Percentiles rank a stretch among this genome's conserved stretches.
Evolutionary conservation across 768 basidiomycete species (phyloP).

Genomic region (Suillus plorans): DNA sequence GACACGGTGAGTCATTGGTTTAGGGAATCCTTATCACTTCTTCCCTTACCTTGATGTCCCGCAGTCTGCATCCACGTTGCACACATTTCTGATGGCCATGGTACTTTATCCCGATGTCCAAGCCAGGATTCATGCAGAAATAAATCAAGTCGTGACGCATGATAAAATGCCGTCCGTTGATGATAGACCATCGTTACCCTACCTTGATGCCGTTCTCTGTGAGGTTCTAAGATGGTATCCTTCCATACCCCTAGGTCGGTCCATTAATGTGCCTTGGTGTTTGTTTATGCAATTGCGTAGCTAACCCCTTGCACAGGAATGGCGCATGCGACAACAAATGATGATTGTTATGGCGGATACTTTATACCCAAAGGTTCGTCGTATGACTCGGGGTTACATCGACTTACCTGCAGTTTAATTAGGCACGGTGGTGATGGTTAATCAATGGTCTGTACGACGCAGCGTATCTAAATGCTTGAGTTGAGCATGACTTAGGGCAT

Average conservation of each 20-base stretch:
- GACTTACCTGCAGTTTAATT: neutral
- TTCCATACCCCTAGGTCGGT: conserved; percentile 10
- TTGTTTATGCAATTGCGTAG: neutral
- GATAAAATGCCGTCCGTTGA: conserved; percentile 18
- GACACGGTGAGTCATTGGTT: neutral
- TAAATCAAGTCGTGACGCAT: conserved; percentile 24
- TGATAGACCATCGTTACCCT: conserved; percentile 10
- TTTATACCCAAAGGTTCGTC: conserved; percentile 47
- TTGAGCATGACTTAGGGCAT: neutral
- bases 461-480: neutral
- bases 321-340: conserved; percentile 28
- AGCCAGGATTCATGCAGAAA: conserved; percentile 23
- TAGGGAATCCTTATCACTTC: conserved; percentile 20
- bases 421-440: conserved; percentile 24
- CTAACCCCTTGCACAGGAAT: conserved; percentile 12
- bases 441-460: conserved; percentile 17
- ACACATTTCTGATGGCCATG: conserved; percentile 29
- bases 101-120: conserved; percentile 29
- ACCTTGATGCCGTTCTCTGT: conserved; percentile 12
- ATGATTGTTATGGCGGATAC: conserved; percentile 41
- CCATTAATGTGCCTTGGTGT: neutral
- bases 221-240: conserved; percentile 11
- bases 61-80: conserved; percentile 19
- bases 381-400: neutral
- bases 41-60: conserved; percentile 21